These are phyloP conservation scores for Leccinum fallax DNA, from an alignment of 1,284 basidiomycete genomes.

Conservation along the genomic window DNA sequence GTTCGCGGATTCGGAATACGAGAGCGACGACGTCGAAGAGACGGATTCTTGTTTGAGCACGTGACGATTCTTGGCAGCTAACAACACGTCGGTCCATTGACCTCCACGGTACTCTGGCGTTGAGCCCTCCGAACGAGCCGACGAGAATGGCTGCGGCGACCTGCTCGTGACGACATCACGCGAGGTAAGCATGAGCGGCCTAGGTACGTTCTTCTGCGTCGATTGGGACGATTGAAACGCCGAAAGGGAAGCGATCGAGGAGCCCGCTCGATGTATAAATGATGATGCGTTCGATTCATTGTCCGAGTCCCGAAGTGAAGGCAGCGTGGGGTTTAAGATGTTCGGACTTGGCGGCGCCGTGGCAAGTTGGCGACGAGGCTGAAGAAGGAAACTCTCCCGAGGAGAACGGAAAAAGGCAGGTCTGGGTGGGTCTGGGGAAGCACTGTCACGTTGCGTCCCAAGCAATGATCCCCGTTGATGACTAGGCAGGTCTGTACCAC, in stretches of 20 bases:
- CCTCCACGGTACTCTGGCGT: conserved; percentile 33
- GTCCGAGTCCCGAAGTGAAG: conserved; percentile 33
- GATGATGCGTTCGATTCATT: conserved; percentile 24
- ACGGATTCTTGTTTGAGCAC: conserved; percentile 52
- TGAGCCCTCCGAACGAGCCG: conserved; percentile 42
- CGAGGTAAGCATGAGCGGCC: conserved; percentile 58
- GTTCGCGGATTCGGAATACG: conserved; percentile 48
- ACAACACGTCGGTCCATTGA: conserved; percentile 55
- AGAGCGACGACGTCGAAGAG: conserved; percentile 65
- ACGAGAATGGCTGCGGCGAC: conserved; percentile 12
- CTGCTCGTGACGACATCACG: conserved; percentile 44
- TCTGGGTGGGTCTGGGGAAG: conserved; percentile 53
- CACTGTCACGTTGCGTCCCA: conserved; percentile 35
- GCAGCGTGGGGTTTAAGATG: conserved; percentile 25
- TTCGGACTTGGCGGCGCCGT: conserved; percentile 47
- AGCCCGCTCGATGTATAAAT: conserved; percentile 40
- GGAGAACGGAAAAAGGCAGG: conserved; percentile 60
- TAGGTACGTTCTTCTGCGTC: conserved; percentile 47
- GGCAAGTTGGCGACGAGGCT: conserved; percentile 33
- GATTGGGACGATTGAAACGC: conserved; percentile 37
- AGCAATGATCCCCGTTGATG: conserved; percentile 47
- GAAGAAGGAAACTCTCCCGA: conserved; percentile 54
- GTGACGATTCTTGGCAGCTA: conserved; percentile 37
- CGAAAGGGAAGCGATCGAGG: conserved; percentile 46
- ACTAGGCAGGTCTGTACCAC: conserved; percentile 6